Evolutionary conservation across 1,284 basidiomycete genomes (phyloP), one percentile per base, ranked within the genome.

Genomic region (Meripilus lineatus): DNA sequence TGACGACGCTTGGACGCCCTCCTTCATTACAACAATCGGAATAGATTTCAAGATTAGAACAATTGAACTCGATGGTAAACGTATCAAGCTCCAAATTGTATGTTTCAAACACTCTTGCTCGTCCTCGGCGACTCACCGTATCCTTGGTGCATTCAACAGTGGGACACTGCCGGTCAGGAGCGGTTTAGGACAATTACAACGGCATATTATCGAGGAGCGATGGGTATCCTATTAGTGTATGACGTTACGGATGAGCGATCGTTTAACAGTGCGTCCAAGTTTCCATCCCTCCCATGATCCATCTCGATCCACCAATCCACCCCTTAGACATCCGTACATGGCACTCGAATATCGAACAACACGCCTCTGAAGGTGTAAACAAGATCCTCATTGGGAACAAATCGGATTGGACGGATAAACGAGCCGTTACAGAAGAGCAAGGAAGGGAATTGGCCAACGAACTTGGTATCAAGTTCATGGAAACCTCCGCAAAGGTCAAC

Each of bases 321-420:
- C 20, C 24, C 28, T 14, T 25, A 98, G 94, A 99, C 72, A 95
- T 99, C 65, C 91, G 94, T 57, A 97, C 93, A 58, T 99, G 96
- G 96, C 92, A 98, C 69, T 72, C 89, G 35, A 98, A 98, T 67
- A 94, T 99, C 54, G 95, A 99, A 69, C 95, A 99, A 67, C 95
- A 99, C 64, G 96, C 96, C 21, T 96, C 93, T 4, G 92, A 98
- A 58, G 94, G 93, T 28, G 96, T 99, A 50, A 97, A 97, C 80
- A 99, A 98, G 82, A 93, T 99, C 51, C 83, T 99, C 45, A 90
- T 99, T 51, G 96, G 96, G 41, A 99, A 99, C 77, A 99, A 99
- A 71, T 96, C 89, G 48, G 96, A 99, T 68, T 97, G 94, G 93
- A 84, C 86, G 45, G 95, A 98, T 69, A 98, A 98, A 74, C 86